Evolutionary conservation across 108 stramenopile genomes (phyloP).

Genomic region (Phaeodactylum tricornutum): DNA sequence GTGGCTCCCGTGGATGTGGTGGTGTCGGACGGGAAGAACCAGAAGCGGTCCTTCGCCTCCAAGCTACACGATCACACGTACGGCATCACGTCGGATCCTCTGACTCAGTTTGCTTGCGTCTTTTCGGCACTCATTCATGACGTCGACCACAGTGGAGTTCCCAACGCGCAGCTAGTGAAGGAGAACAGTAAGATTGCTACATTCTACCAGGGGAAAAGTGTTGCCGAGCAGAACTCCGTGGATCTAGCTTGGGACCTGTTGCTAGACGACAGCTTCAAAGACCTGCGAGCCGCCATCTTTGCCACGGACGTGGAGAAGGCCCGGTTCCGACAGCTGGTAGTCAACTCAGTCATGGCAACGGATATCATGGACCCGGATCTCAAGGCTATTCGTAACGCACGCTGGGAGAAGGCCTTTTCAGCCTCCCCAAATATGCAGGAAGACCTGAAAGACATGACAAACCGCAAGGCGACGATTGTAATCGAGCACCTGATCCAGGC

Average conservation of each 20-base stretch:
- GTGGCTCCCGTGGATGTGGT: constrained; percentile 2
- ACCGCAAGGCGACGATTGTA: constrained; percentile 25
- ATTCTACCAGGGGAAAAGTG: constrained; percentile 19
- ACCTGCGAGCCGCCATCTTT: constrained; percentile 13
- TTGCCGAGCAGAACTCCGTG: constrained; percentile 32
- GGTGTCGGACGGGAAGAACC: background rate
- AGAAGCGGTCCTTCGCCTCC: background rate
- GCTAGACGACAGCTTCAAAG: constrained; percentile 14
- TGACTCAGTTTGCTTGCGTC: constrained; percentile 34
- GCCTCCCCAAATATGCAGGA: background rate
- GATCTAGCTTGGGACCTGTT: constrained; percentile 23
- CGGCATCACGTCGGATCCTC: constrained; percentile 18
- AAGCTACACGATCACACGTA: constrained; percentile 8
- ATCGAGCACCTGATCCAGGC: constrained; percentile 35
- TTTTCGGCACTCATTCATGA: constrained; percentile 42
- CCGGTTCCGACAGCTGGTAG: constrained; percentile 25
- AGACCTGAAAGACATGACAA: background rate
- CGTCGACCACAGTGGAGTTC: constrained; percentile 40
- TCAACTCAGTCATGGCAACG: constrained; percentile 15
- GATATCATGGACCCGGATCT: constrained; percentile 10
- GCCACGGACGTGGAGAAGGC: constrained; percentile 8
- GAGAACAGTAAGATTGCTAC: constrained; percentile 20
- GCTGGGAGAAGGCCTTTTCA: constrained; percentile 10
- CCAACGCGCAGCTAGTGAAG: constrained; percentile 24
- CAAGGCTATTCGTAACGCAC: constrained; percentile 8